phyloP scores from a whole-genome alignment of 139 green algal species.

The Chlamydomonas schloesseri region DNA sequence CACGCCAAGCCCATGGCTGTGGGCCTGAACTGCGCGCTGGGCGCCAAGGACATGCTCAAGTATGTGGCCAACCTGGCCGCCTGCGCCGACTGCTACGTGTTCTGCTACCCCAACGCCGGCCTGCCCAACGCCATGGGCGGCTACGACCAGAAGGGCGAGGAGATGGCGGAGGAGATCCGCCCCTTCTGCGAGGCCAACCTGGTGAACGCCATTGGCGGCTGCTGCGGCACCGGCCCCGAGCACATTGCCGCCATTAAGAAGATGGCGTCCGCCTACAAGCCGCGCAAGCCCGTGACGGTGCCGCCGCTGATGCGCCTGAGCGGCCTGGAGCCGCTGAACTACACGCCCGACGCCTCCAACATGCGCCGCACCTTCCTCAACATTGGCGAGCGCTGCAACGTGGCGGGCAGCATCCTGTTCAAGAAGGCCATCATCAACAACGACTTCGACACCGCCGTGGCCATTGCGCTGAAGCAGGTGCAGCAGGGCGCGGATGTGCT shows the following conservation, averaged over 20 bases:
- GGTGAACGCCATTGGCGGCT: constrained; percentile 96
- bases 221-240: constrained; percentile 92
- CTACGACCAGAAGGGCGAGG: constrained; percentile 95
- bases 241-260: constrained; percentile 91
- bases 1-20: constrained; percentile 95
- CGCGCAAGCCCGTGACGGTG: constrained; percentile 74
- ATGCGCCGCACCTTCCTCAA: constrained; percentile 95
- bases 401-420: constrained; percentile 94
- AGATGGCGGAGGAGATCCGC: constrained; percentile 96
- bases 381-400: constrained; percentile 98
- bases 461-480: constrained; percentile 93
- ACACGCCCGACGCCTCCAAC: constrained; percentile 80
- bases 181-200: constrained; percentile 92
- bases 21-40: constrained; percentile 98
- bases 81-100: constrained; percentile 95
- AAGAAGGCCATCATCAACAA: constrained; percentile 97
- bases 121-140: constrained; percentile 98
- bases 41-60: constrained; percentile 93
- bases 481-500: constrained; percentile 90
- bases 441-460: constrained; percentile 95
- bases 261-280: constrained; percentile 76
- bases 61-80: constrained; percentile 94
- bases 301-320: constrained; percentile 88
- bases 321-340: constrained; percentile 96
- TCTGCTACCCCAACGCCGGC: constrained; percentile 98